Evolutionary conservation across 495 filamentous ascomycete genomes (phyloP).

Genomic region (Aspergillus ellipticus): DNA sequence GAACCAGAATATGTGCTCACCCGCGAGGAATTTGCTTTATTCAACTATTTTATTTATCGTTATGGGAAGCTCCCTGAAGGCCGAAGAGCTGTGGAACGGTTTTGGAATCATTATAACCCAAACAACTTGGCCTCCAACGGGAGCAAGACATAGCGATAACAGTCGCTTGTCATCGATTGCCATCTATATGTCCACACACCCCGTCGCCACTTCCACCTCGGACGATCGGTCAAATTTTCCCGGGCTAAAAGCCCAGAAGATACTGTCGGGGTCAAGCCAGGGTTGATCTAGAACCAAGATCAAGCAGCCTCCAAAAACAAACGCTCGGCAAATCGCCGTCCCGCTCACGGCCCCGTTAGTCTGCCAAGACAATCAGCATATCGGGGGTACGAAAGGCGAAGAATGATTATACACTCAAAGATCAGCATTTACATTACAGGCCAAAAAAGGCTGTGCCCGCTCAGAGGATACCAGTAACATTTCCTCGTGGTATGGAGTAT

Average conservation of each 20-base stretch:
- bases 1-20: conserved; percentile 64
- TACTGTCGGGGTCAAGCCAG: not conserved
- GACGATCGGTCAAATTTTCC: not conserved
- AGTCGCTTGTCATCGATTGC: not conserved
- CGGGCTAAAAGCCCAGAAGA: not conserved
- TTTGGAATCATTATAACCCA: conserved; percentile 45
- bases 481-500: not conserved
- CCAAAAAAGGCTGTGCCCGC: not conserved
- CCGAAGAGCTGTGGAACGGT: conserved; percentile 43
- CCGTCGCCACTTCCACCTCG: too few species aligned
- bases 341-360: not conserved
- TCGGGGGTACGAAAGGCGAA: not conserved
- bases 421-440: not conserved
- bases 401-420: not conserved
- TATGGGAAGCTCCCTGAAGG: conserved; percentile 45
- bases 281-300: not conserved
- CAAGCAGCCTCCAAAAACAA: not conserved
- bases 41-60: conserved; percentile 66
- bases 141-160: conserved; percentile 22
- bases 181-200: not conserved
- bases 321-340: not conserved
- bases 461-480: not conserved
- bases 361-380: not conserved
- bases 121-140: conserved; percentile 18
- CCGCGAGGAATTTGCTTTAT: conserved; percentile 69